Evolutionary conservation across 805 yeast species (phyloP).

Genomic region (Ascoidea rubescens): DNA sequence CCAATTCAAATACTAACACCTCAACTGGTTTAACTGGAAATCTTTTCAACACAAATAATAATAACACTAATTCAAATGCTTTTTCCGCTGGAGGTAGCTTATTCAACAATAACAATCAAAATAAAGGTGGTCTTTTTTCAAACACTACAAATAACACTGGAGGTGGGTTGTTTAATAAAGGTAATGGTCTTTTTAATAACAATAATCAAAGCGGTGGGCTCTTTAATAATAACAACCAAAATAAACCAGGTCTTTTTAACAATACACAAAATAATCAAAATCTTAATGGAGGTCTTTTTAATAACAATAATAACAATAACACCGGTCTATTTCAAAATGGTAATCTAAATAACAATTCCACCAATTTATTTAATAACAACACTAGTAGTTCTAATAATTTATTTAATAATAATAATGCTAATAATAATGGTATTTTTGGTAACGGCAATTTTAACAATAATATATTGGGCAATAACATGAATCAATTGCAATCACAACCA

Average conservation of each 20-base stretch:
- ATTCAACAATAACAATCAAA: slow-evolving; percentile 19
- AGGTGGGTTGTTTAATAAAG: slow-evolving; percentile 28
- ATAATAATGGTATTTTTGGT: background rate
- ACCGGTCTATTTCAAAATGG: no score
- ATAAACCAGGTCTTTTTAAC: no score
- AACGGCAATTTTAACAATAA: no score
- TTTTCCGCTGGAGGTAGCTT: slow-evolving; percentile 17
- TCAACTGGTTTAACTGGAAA: background rate
- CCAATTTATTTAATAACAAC: background rate
- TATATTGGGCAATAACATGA: slow-evolving; percentile 1
- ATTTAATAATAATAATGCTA: background rate
- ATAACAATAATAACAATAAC: no score
- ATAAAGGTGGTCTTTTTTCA: no score
- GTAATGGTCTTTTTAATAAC: no score
- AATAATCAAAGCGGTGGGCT: no score
- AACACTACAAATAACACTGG: slow-evolving; percentile 19
- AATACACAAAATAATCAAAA: no score
- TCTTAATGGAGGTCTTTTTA: no score
- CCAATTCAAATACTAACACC: no score
- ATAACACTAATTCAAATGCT: slow-evolving; percentile 5
- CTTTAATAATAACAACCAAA: no score
- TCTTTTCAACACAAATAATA: background rate
- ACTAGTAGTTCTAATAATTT: background rate
- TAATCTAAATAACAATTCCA: no score
- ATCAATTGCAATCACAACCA: slow-evolving; percentile 17